Percentiles rank a stretch among this genome's conserved stretches.
Conservation (phyloP, 176 grass and related monocot genomes). For the Aegilops tauschii region DNA sequence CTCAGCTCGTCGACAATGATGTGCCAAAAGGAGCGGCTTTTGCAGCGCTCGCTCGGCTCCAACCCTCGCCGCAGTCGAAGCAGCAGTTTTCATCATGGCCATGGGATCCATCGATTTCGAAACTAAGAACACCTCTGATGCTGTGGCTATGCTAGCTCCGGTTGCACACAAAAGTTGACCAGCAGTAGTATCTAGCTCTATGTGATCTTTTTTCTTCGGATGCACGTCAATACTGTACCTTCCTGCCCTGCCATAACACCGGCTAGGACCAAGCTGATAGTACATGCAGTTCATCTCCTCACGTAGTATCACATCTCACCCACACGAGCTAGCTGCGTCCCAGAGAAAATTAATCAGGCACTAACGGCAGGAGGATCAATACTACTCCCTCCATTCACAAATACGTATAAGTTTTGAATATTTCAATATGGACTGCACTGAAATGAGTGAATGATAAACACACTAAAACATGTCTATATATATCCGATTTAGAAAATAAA, state of each 20-base stretch:
- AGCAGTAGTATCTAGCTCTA: neutral
- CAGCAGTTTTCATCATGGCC: conserved; percentile 31
- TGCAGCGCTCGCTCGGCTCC: conserved; percentile 31
- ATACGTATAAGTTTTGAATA: too few relatives aligned
- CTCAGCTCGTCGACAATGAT: conserved; percentile 36
- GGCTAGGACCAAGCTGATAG: neutral
- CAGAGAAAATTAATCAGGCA: neutral
- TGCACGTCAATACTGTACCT: conserved; percentile 16
- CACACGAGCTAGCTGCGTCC: neutral
- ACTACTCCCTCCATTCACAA: neutral
- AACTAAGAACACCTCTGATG: conserved; percentile 23
- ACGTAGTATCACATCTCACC: neutral
- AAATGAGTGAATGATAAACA: too few relatives aligned
- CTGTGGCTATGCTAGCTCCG: too few relatives aligned
- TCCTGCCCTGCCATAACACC: neutral
- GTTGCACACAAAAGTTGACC: neutral
- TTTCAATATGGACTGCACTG: too few relatives aligned
- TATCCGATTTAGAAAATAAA: too few relatives aligned
- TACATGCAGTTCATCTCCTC: neutral
- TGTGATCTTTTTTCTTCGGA: conserved; percentile 27
- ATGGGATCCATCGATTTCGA: neutral
- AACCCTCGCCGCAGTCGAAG: conserved; percentile 22
- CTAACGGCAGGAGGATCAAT: neutral
- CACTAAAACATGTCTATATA: too few relatives aligned
- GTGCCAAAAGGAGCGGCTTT: conserved; percentile 58